Percentiles rank a stretch among this genome's conserved stretches.
phyloP scores from a whole-genome alignment of 768 basidiomycete genomes.

The Termitomyces sp. region DNA sequence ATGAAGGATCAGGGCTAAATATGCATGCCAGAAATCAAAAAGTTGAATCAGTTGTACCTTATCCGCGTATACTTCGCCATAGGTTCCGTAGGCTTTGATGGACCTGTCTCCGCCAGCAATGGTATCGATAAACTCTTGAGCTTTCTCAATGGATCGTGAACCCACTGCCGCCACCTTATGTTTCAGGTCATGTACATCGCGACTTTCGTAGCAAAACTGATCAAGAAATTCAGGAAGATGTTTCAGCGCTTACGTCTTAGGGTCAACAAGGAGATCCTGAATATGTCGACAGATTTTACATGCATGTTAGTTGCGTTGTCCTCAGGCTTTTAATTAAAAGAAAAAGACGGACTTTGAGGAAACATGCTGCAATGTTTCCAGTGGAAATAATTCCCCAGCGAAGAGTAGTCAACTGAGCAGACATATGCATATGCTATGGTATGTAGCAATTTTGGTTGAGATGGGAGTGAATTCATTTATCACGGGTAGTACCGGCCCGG shows the following conservation, averaged over 20 bases:
- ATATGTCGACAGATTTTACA: neutral
- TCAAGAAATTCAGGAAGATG: neutral
- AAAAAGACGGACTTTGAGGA: constrained; percentile 52
- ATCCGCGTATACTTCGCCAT: constrained; percentile 73
- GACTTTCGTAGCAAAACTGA: constrained; percentile 38
- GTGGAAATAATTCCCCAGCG: constrained; percentile 91
- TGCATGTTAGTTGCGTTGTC: neutral
- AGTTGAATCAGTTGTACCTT: constrained; percentile 39
- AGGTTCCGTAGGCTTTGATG: constrained; percentile 70
- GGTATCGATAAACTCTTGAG: constrained; percentile 63
- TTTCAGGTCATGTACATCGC: constrained; percentile 59
- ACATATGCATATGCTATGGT: constrained; percentile 23
- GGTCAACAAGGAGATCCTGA: constrained; percentile 76
- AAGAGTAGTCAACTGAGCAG: constrained; percentile 41
- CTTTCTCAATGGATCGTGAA: constrained; percentile 68
- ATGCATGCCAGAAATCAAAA: neutral
- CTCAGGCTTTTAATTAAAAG: neutral
- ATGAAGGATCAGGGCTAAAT: neutral
- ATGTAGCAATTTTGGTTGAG: neutral
- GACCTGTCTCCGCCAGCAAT: constrained; percentile 47
- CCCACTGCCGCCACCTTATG: constrained; percentile 77
- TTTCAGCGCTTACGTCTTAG: constrained; percentile 50
- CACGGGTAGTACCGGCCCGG: constrained; percentile 6
- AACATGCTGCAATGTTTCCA: constrained; percentile 65
- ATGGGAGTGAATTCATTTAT: too few relatives aligned